phyloP scores from a whole-genome alignment of 805 yeast species.

The Cyberlindnera amylophila region DNA sequence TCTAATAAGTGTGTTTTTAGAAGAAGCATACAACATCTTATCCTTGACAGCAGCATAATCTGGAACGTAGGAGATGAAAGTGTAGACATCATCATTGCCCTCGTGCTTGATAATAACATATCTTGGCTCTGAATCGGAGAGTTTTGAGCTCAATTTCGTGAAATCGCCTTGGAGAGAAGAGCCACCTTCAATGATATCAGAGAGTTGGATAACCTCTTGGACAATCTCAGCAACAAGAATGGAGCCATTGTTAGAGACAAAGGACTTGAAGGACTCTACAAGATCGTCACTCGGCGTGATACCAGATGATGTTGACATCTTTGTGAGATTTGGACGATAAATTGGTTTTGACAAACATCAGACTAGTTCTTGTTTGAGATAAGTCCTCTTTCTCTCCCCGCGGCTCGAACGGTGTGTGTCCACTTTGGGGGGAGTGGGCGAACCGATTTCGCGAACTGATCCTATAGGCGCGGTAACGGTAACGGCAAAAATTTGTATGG shows the following conservation, averaged over 20 bases:
- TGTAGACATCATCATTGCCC: constrained; percentile 24
- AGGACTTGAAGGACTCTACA: constrained; percentile 40
- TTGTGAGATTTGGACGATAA: constrained; percentile 6
- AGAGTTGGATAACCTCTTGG: constrained; percentile 34
- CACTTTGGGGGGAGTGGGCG: no score
- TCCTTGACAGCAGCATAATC: constrained; percentile 75
- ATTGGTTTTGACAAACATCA: neutral
- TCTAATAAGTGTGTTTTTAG: constrained; percentile 71
- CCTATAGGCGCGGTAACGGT: no score
- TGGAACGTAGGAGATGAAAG: constrained; percentile 82
- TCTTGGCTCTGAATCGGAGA: constrained; percentile 39
- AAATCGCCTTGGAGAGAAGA: constrained; percentile 34
- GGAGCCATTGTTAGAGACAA: constrained; percentile 32
- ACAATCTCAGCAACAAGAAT: constrained; percentile 37
- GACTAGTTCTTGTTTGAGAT: neutral
- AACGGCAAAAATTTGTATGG: no score
- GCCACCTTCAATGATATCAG: constrained; percentile 30
- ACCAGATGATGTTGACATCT: constrained; percentile 68
- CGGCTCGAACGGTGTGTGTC: no score
- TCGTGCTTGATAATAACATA: constrained; percentile 47
- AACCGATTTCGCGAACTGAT: no score
- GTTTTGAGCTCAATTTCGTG: constrained; percentile 28
- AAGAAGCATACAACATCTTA: constrained; percentile 93
- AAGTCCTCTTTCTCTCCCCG: neutral
- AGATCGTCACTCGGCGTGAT: constrained; percentile 45